A percentile compares a stretch with the other conserved stretches of the same genome.
Evolutionary conservation across 805 yeast species (phyloP).

Genomic region (Myxozyma geophila): DNA sequence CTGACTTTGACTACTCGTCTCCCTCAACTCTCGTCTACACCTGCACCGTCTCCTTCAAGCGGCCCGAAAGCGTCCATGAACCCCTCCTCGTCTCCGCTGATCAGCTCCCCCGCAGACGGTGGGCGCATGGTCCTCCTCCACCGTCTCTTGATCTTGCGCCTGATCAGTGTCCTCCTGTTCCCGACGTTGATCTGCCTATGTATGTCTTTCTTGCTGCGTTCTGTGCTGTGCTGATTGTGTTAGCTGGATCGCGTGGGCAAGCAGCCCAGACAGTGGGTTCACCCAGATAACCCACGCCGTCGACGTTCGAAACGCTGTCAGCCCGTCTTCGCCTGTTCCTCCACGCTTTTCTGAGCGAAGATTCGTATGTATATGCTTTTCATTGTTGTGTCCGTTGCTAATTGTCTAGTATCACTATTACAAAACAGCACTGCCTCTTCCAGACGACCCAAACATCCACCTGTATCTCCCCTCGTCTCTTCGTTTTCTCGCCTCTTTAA

Average conservation of each 20-base stretch:
- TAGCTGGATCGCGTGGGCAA: slow-evolving; percentile 22
- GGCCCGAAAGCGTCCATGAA: background rate
- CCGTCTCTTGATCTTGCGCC: slow-evolving; percentile 17
- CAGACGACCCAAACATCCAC: slow-evolving; percentile 25
- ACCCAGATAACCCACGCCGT: slow-evolving; percentile 19
- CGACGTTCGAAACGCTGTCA: slow-evolving; percentile 21
- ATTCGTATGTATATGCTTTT: background rate
- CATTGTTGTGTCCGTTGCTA: background rate
- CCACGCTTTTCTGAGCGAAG: slow-evolving; percentile 11
- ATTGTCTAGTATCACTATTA: slow-evolving; percentile 17
- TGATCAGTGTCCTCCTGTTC: slow-evolving; percentile 12
- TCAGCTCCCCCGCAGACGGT: background rate
- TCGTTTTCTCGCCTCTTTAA: background rate
- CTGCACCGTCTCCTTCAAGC: slow-evolving; percentile 14
- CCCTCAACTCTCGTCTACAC: slow-evolving; percentile 3
- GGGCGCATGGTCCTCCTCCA: slow-evolving; percentile 17
- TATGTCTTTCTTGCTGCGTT: background rate
- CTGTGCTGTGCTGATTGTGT: background rate
- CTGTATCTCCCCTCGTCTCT: slow-evolving; percentile 10
- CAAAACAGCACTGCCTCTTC: background rate
- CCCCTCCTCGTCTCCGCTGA: background rate
- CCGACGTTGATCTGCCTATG: slow-evolving; percentile 23
- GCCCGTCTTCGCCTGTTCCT: background rate
- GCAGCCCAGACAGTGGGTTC: slow-evolving; percentile 1
- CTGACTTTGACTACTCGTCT: too few relatives aligned